phyloP scores from a whole-genome alignment of 495 filamentous ascomycete genomes.

The Tuber umbilicatum region DNA sequence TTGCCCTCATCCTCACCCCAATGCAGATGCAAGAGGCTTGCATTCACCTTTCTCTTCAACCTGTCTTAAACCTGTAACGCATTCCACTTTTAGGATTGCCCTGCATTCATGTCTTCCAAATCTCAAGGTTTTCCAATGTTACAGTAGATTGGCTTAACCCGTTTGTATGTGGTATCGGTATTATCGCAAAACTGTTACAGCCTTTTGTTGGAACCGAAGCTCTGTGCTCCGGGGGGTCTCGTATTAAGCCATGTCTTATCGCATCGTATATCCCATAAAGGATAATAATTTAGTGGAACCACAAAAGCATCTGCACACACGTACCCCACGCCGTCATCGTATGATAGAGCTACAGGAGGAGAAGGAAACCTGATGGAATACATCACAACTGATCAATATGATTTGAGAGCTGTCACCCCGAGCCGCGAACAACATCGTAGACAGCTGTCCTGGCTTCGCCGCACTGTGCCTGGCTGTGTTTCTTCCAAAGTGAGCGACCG shows the following conservation, averaged over 20 bases:
- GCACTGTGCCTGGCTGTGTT: conserved; percentile 24
- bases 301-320: conserved; percentile 17
- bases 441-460: conserved; percentile 29
- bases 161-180: not conserved
- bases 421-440: conserved; percentile 24
- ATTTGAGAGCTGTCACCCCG: conserved; percentile 21
- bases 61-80: conserved; percentile 1
- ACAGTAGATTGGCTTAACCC: not conserved
- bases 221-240: not conserved
- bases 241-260: not conserved
- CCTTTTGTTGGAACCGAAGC: not conserved
- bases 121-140: not conserved
- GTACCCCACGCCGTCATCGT: not conserved
- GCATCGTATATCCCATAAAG: not conserved
- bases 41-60: conserved; percentile 7
- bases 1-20: conserved; percentile 6
- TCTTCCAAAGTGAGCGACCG: conserved; percentile 28
- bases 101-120: not conserved
- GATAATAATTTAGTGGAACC: conserved; percentile 26
- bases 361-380: not conserved
- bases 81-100: not conserved
- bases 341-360: not conserved
- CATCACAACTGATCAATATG: conserved; percentile 21
- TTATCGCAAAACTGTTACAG: not conserved
- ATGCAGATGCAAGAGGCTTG: conserved; percentile 10